Evolutionary conservation across 768 basidiomycete species (phyloP).

Genomic region (Podaxis sp.): DNA sequence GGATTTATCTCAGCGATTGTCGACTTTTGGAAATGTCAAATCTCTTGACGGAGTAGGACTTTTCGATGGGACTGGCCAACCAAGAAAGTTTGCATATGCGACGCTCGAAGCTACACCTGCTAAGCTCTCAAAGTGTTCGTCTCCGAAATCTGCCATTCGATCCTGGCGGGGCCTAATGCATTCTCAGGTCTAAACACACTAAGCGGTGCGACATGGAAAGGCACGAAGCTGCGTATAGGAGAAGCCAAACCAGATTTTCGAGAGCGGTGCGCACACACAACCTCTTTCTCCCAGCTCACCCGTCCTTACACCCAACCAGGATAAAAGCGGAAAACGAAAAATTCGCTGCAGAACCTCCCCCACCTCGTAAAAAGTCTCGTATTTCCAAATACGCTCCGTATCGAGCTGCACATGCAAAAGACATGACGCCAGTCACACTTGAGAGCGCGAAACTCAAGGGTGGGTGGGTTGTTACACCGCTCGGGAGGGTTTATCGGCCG

Average conservation of each 20-base stretch:
- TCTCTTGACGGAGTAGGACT: conserved; percentile 70
- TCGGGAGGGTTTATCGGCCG: conserved; percentile 64
- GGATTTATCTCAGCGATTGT: conserved; percentile 60
- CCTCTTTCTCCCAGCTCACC: neutral
- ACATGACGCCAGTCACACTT: conserved; percentile 66
- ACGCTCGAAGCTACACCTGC: conserved; percentile 64
- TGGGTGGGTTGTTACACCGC: conserved; percentile 71
- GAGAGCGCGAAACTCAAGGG: conserved; percentile 50
- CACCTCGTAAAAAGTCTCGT: conserved; percentile 31
- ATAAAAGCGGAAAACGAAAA: conserved; percentile 28
- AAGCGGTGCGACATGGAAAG: conserved; percentile 86
- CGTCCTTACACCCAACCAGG: conserved; percentile 19
- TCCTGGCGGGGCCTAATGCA: neutral
- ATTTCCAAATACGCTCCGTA: conserved; percentile 33
- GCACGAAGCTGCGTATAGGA: conserved; percentile 78
- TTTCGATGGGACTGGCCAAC: conserved; percentile 62
- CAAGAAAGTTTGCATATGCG: conserved; percentile 71
- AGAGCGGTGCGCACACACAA: conserved; percentile 47
- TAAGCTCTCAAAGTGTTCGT: conserved; percentile 66
- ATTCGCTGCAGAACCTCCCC: conserved; percentile 17
- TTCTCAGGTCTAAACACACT: conserved; percentile 66
- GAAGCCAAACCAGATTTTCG: conserved; percentile 78
- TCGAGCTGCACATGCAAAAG: conserved; percentile 46
- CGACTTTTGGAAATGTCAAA: conserved; percentile 67
- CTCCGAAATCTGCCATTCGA: neutral